Evolutionary conservation across 306 rosid genomes (phyloP).

Genomic region (Lithocarpus polystachyus): DNA sequence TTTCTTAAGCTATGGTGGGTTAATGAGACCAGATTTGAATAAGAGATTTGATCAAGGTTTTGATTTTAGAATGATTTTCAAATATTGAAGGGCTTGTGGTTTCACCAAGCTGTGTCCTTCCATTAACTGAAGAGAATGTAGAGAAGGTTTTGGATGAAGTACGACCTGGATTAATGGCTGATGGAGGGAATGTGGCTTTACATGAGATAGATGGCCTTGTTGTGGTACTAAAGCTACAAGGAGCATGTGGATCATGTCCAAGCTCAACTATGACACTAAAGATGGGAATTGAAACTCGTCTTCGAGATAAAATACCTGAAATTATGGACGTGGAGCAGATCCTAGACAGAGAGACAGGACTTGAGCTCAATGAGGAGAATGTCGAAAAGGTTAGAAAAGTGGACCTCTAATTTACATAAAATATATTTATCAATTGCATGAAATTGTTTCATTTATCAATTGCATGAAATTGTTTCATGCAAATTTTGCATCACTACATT

Average conservation of each 20-base stretch:
- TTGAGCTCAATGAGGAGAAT: slow-evolving; percentile 74
- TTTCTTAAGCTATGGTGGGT: neutral
- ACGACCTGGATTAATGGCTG: slow-evolving; percentile 89
- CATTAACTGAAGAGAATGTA: slow-evolving; percentile 91
- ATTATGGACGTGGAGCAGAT: slow-evolving; percentile 90
- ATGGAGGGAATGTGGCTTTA: slow-evolving; percentile 94
- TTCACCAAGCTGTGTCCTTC: slow-evolving; percentile 76
- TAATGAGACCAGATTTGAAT: neutral
- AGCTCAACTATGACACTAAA: slow-evolving; percentile 94
- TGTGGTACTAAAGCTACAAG: slow-evolving; percentile 87
- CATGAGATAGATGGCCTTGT: slow-evolving; percentile 97
- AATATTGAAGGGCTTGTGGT: slow-evolving; percentile 53
- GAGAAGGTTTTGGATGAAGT: slow-evolving; percentile 96
- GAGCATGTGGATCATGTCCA: slow-evolving; percentile 98
- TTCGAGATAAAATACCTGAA: slow-evolving; percentile 88
- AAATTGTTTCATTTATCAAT: neutral
- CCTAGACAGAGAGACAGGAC: slow-evolving; percentile 79
- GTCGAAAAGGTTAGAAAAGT: slow-evolving; percentile 65
- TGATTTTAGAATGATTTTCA: slow-evolving; percentile 17
- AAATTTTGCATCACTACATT: neutral
- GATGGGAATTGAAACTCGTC: slow-evolving; percentile 91
- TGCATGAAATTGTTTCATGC: neutral
- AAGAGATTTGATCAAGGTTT: slow-evolving; percentile 3
- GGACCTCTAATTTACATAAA: neutral
- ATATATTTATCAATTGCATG: neutral